Evolutionary conservation across 208 protist species (phyloP), one percentile per base, ranked within the genome.

Genomic region (Trypanosoma brucei): DNA sequence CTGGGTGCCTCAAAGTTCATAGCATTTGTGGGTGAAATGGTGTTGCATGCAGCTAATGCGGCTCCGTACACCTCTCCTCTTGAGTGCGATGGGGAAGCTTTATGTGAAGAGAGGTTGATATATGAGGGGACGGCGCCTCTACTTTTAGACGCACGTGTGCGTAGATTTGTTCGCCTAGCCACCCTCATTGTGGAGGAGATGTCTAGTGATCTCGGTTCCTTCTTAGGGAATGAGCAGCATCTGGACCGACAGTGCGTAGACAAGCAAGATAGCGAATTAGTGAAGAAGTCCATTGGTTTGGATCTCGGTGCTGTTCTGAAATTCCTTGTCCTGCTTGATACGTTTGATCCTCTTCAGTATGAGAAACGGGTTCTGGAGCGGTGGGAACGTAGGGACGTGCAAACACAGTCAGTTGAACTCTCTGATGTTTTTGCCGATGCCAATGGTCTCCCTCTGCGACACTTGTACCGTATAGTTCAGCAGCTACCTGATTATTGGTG

Each of bases 1-100:
- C 58, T 73, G 14, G 68, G 68, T 1, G 60, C 68, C 7, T 73
- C 45, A 45, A 30, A 31, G 8, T 73, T 73, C 55, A 63, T 73
- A 57, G 8, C 6, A 1, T 67, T 73, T 63, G 59, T 73, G 5
- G 48, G 11, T 5, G 60, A 67, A 14, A 39, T 73, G 5, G 13
- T 73, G 14, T 55, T 44, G 8, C 54, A 56, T 13, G 52, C 59
- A 0, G 13, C 59, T 4, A 13, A 35, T 31, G 30, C 64, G 37
- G 31, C n/a, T 11, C 31, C 37, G 34, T 3, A 57, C 34, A 14
- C 22, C 37, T 42, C 52, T 33, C 39, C 35, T 22, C 11, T 34
- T 37, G 8, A 49, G 34, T n/a, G 34, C 13, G 5, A 36, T 30
- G 2, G 9, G 49, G 46, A 55, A 31, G 44, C 3, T 38, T 39